Percentiles rank a stretch among this genome's conserved stretches.
phyloP scores from a whole-genome alignment of 1,139 yeast species.

The Pichia sp. region DNA sequence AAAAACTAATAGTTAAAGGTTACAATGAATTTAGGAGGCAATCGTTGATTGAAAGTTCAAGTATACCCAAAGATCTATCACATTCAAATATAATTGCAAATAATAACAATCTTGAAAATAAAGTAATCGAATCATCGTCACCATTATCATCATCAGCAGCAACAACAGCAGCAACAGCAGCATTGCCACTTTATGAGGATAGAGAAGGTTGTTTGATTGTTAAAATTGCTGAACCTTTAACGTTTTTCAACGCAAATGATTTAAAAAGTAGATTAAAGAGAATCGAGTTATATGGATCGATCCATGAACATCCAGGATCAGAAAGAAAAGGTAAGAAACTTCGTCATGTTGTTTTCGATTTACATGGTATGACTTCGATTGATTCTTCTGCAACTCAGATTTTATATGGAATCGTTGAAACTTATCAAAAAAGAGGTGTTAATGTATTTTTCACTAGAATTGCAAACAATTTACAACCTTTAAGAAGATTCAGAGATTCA shows the following conservation, averaged over 20 bases:
- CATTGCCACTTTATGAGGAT: conserved; percentile 45
- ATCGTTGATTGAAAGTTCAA: conserved; percentile 10
- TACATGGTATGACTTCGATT: conserved; percentile 77
- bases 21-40: conserved; percentile 29
- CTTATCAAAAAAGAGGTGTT: conserved; percentile 51
- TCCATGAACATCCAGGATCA: conserved; percentile 75
- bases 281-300: conserved; percentile 78
- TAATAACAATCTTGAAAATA: too few relatives aligned
- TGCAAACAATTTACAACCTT: conserved; percentile 25
- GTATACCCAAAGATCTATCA: too few relatives aligned
- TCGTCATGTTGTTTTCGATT: conserved; percentile 65
- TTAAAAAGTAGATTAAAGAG: conserved; percentile 66
- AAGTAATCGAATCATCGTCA: too few relatives aligned
- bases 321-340: conserved; percentile 12
- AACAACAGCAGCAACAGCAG: neutral
- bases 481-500: conserved; percentile 21
- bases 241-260: conserved; percentile 87
- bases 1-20: conserved; percentile 21
- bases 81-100: too few relatives aligned
- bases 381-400: conserved; percentile 88
- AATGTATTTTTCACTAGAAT: conserved; percentile 62
- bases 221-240: conserved; percentile 85
- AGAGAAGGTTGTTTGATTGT: conserved; percentile 81
- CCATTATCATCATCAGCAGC: neutral
- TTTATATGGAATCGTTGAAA: conserved; percentile 49